These are phyloP conservation scores for Backusella australiensis DNA, from an alignment of 192 early-diverging fungal species.

Conservation along the genomic window DNA sequence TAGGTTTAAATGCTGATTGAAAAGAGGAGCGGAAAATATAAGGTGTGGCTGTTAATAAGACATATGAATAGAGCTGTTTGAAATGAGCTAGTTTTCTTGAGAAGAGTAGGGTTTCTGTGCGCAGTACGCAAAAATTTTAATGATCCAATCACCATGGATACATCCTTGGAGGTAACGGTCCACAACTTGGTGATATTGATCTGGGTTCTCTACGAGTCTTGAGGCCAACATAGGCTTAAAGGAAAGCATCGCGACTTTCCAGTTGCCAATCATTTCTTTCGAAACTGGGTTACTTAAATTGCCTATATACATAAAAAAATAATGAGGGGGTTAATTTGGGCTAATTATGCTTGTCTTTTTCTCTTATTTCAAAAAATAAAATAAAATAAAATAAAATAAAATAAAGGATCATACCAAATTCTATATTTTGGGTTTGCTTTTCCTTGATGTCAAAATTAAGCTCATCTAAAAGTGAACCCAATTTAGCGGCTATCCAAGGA, in stretches of 20 bases:
- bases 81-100: not conserved
- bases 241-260: conserved; percentile 18
- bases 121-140: conserved; percentile 1
- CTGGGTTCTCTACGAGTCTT: not conserved
- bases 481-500: conserved; percentile 17
- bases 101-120: conserved; percentile 13
- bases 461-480: conserved; percentile 9
- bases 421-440: not conserved
- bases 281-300: conserved; percentile 12
- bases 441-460: conserved; percentile 14
- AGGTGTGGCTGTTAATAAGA: not conserved
- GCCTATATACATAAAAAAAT: not conserved
- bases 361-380: not conserved
- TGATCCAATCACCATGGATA: not conserved
- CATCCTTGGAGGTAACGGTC: conserved; percentile 20
- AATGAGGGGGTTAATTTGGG: not conserved
- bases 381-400: not conserved
- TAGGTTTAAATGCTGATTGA: not conserved
- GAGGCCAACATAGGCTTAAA: conserved; percentile 13
- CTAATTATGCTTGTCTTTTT: not conserved
- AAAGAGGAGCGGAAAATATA: not conserved
- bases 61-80: not conserved
- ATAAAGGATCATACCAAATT: not conserved
- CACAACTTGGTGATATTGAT: conserved; percentile 8
- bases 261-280: conserved; percentile 28